A percentile compares a stretch with the other conserved stretches of the same genome.
Conservation (phyloP, 176 grass and related monocot genomes). For the Chrysopogon serrulatus region DNA sequence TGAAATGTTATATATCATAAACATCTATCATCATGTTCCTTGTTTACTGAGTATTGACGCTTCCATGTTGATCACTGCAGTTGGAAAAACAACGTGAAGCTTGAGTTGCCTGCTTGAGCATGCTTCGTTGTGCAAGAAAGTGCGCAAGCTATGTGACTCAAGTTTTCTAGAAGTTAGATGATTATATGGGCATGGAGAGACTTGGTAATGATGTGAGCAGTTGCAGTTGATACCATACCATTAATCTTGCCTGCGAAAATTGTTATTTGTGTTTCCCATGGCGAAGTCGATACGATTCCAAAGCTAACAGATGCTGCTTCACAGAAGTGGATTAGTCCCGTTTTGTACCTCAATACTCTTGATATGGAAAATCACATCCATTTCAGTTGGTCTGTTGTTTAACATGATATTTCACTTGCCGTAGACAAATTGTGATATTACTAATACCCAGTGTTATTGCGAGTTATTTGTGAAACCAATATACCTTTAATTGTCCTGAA, state of each 20-base stretch:
- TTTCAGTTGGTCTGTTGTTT: conserved; percentile 19
- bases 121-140: background rate
- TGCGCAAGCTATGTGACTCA: background rate
- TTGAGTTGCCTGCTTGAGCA: conserved; percentile 84
- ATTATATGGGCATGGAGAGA: conserved; percentile 24
- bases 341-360: conserved; percentile 8
- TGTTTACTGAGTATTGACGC: background rate
- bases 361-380: conserved; percentile 4
- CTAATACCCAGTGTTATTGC: background rate
- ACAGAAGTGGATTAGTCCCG: conserved; percentile 34
- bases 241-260: conserved; percentile 7
- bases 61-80: conserved; percentile 29
- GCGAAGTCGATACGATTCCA: conserved; percentile 20
- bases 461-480: background rate
- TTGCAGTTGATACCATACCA: conserved; percentile 5
- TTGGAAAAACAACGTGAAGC: conserved; percentile 97
- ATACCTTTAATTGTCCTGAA: background rate
- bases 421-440: background rate
- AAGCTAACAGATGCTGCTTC: conserved; percentile 38
- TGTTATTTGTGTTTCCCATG: conserved; percentile 23
- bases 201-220: conserved; percentile 23
- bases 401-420: background rate
- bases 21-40: background rate
- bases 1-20: background rate
- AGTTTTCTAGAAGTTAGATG: conserved; percentile 19